A percentile compares a stretch with the other conserved stretches of the same genome.
Conservation (phyloP, 1,139 yeast genomes). For the Magnusiomyces clavatus region DNA sequence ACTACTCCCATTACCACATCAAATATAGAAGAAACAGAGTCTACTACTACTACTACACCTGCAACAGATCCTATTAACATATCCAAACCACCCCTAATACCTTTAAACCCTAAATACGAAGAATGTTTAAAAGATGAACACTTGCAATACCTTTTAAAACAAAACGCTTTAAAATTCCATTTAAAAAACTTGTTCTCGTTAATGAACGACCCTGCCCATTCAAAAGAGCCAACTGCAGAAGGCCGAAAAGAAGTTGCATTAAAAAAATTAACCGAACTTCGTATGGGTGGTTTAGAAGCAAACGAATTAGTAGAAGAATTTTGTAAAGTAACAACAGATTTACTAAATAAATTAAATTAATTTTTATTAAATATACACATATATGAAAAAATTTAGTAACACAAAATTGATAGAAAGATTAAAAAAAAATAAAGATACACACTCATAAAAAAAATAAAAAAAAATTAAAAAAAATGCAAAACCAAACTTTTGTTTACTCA, state of each 20-base stretch:
- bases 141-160: conserved; percentile 39
- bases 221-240: conserved; percentile 39
- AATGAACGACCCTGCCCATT: conserved; percentile 38
- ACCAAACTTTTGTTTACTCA: background rate
- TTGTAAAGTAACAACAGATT: conserved; percentile 13
- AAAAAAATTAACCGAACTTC: conserved; percentile 49
- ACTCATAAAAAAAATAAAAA: background rate
- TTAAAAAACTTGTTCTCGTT: conserved; percentile 42
- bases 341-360: too few relatives aligned
- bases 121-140: conserved; percentile 33
- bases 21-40: conserved; percentile 1
- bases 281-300: conserved; percentile 57
- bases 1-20: background rate
- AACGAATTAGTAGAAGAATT: conserved; percentile 64
- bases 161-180: conserved; percentile 48
- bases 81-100: background rate
- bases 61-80: background rate
- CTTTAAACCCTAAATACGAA: conserved; percentile 13
- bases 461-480: background rate
- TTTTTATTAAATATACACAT: too few relatives aligned
- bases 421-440: background rate
- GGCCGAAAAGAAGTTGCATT: conserved; percentile 52
- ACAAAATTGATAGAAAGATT: background rate
- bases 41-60: background rate
- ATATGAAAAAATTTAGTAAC: background rate